Conservation (phyloP, 495 filamentous ascomycete species). For the Hamigera avellanea region DNA sequence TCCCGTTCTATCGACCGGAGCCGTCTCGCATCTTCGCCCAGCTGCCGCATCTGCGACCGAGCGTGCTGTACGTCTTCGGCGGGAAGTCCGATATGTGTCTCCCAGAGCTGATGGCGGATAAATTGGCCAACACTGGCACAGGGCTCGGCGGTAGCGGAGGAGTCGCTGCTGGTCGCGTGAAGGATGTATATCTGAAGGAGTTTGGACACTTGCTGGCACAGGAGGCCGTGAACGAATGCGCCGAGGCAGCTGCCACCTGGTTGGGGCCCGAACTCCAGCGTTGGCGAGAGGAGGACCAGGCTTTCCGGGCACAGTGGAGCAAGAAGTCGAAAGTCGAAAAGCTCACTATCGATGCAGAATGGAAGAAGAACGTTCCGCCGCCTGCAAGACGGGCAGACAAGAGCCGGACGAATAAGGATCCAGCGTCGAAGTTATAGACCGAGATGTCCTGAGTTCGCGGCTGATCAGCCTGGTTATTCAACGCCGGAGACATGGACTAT, state of each 20-base stretch:
- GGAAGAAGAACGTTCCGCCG: constrained; percentile 36
- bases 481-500: too few relatives aligned
- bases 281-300: constrained; percentile 53
- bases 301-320: constrained; percentile 43
- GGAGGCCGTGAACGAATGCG: constrained; percentile 58
- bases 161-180: constrained; percentile 51
- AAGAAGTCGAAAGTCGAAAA: constrained; percentile 41
- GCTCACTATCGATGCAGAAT: constrained; percentile 45
- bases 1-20: constrained; percentile 71
- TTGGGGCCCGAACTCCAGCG: constrained; percentile 47
- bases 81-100: constrained; percentile 48
- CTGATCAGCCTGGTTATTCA: too few relatives aligned
- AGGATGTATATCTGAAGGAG: constrained; percentile 50
- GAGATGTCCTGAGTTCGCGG: too few relatives aligned
- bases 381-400: constrained; percentile 29
- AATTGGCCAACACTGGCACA: constrained; percentile 31
- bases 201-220: constrained; percentile 78
- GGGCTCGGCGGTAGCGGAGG: constrained; percentile 41
- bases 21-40: constrained; percentile 46
- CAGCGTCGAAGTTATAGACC: constrained; percentile 24
- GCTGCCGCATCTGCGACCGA: constrained; percentile 61
- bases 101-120: constrained; percentile 35
- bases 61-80: constrained; percentile 76
- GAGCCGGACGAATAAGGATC: constrained; percentile 5
- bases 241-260: constrained; percentile 50